These are phyloP conservation scores for Medicago arabica DNA, from an alignment of 306 rosid species.

Conservation along the genomic window DNA sequence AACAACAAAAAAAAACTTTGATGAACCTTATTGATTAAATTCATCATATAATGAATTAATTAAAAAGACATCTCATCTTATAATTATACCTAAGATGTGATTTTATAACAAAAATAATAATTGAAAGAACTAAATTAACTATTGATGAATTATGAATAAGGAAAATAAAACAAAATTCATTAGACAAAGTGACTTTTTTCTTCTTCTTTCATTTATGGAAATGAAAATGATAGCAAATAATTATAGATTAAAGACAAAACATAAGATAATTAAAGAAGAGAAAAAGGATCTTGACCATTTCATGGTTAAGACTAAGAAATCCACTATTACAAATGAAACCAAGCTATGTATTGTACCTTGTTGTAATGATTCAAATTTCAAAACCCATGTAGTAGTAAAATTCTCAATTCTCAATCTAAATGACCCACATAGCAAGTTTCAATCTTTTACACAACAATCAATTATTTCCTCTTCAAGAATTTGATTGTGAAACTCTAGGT, in stretches of 20 bases:
- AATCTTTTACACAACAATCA: constrained; percentile 13
- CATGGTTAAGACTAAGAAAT: constrained; percentile 41
- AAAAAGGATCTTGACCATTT: constrained; percentile 46
- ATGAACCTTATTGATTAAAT: constrained; percentile 34
- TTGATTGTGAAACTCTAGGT: constrained; percentile 78
- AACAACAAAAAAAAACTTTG: constrained; percentile 5
- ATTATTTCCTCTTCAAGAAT: constrained; percentile 48
- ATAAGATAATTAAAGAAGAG: constrained; percentile 32
- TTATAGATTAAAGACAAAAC: constrained; percentile 6
- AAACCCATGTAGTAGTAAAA: constrained; percentile 42
- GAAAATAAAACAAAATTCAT: constrained; percentile 18
- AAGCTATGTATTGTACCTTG: constrained; percentile 54
- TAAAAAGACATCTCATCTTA: constrained; percentile 2
- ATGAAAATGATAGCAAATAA: constrained; percentile 26
- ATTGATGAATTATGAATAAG: constrained; percentile 31
- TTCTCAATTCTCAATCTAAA: constrained; percentile 36
- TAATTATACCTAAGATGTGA: constrained; percentile 28
- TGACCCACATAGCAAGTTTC: constrained; percentile 38
- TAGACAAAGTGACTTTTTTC: constrained; percentile 28
- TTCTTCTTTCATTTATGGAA: constrained; percentile 41
- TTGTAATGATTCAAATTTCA: constrained; percentile 40
- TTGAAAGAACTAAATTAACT: background rate
- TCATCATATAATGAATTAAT: constrained; percentile 30
- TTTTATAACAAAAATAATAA: constrained; percentile 20
- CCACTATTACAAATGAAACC: constrained; percentile 63